Base-by-base conservation (phyloP, 495 filamentous ascomycete genomes). In the Penicillium diatomitis region DNA sequence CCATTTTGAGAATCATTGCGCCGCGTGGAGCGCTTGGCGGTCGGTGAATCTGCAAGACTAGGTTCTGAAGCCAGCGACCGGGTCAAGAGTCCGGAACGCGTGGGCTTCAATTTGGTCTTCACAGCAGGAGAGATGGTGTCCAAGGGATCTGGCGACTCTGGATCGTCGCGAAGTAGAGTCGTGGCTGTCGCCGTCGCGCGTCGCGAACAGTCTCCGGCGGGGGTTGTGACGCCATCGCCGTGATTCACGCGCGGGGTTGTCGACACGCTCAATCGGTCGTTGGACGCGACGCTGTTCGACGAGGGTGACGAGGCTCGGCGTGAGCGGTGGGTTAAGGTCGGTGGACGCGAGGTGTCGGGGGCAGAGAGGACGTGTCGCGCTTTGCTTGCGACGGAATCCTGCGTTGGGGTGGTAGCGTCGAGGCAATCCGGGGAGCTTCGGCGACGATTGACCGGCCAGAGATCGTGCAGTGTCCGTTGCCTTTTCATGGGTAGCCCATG, bases 391-490 rank as follows among this genome's bases (percentile, higher is more conserved):
- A 51, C 38, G 39, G 49, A 32, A 38, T 38, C 43, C n/a, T 44
- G 32, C 8, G 55, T 49, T 40, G 54, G 52, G 44, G 54, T 46
- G 29, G 52, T 67, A 29, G 59, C 62, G 41, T 70, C 67, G n/a
- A 72, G 59, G 30, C 67, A 66, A 45, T 70, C 69, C 5, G 69
- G 66, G 30, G 66, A 69, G 52, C 65, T 72, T 48, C 54, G 62
- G 55, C 59, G 70, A 44, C 65, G 60, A 32, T 44, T 33, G 6
- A 34, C 30, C 36, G 55, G 63, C 46, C 55, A 50, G 12, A 52
- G 41, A 36, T 60, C 44, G 8, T 51, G 53, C 36, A 58, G 54
- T 1, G 63, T 49, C 46, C 63, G 59, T 50, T 61, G 59, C 36
- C 59, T 63, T 51, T 69, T 70, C 30, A 61, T 40, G 12, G 62